Base-by-base conservation (phyloP, 2,329 filamentous ascomycete species). In the Pseudogymnoascus sp. region DNA sequence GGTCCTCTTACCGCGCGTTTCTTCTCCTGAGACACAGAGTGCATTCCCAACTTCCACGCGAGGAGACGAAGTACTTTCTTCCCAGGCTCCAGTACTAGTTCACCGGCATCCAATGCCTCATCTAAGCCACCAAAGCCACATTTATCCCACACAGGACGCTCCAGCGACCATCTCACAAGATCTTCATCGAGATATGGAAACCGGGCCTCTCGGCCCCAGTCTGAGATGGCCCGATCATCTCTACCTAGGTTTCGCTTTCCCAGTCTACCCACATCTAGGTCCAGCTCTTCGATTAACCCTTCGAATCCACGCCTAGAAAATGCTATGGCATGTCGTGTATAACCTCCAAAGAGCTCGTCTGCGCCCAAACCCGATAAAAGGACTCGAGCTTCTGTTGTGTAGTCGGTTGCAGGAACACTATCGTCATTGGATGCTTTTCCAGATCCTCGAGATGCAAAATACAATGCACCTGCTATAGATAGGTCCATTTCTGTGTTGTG, bases 401-500 rank as follows among this genome's bases (percentile, higher is more conserved):
- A 93, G 63, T 59, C 17, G 7, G 66, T 64, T 65, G 67, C 19
- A 65, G 66, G 35, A 60, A 19, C 9, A 19, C 65, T 44, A 11
- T 64, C 9, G 37, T 37, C 67, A 3, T 62, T 64, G 15, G 66
- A 65, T 31, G 69, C 68, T 42, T 77, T 40, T 80, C 77, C 17
- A 74, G 67, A 0, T 88, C 92, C 93, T 40, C 91, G 84, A 0
- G 93, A 88, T 5, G 95, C 92, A 77, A 99, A 99, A 75, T 97
- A 97, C n/a, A 99, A 80, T 0, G 95, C 95, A 69, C 84, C 88
- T 0, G 90, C 89, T 69, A 99, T 99, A 3, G 95, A 99, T 0
- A 99, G 80, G 71, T 99, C 95, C 95, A 99, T 99, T 75, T 99
- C 95, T 0, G 95, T 99, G 68, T 96, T 93, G 75, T 99, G 95